Conservation (phyloP, 2,329 filamentous ascomycete genomes). For the Pseudogymnoascus sp. region DNA sequence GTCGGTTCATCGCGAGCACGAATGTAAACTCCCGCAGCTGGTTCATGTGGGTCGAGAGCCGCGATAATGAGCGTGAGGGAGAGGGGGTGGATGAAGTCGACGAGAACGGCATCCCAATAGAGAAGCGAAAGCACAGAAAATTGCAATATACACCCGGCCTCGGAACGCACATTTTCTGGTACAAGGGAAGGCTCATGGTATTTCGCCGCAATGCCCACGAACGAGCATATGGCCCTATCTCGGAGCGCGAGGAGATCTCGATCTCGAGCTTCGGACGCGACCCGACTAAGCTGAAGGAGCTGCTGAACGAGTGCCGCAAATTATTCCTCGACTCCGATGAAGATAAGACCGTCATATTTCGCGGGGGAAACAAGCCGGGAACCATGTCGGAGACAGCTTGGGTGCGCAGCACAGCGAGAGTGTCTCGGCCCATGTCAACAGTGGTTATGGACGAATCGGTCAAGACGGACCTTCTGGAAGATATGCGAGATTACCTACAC, state of each 20-base stretch:
- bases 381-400: conserved; percentile 42
- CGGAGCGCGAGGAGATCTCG: conserved; percentile 51
- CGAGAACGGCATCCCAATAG: conserved; percentile 20
- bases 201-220: conserved; percentile 45
- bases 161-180: conserved; percentile 64
- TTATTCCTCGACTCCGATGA: conserved; percentile 51
- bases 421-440: conserved; percentile 55
- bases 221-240: conserved; percentile 35
- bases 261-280: conserved; percentile 56
- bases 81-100: conserved; percentile 32
- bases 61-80: conserved; percentile 41
- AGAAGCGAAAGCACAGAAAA: conserved; percentile 35
- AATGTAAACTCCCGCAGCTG: conserved; percentile 48
- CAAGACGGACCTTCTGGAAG: conserved; percentile 52
- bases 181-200: conserved; percentile 48
- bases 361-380: conserved; percentile 40
- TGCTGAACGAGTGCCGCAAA: conserved; percentile 51
- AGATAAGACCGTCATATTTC: conserved; percentile 59
- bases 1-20: conserved; percentile 59
- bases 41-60: conserved; percentile 36
- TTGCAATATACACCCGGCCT: conserved; percentile 59
- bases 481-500: conserved; percentile 56
- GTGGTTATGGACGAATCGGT: conserved; percentile 56
- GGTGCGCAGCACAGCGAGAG: conserved; percentile 54
- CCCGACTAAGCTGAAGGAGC: conserved; percentile 53